Evolutionary conservation across 176 grass and related monocot genomes (phyloP), one percentile per base, ranked within the genome.

Genomic region (Aegilops sharonensis): DNA sequence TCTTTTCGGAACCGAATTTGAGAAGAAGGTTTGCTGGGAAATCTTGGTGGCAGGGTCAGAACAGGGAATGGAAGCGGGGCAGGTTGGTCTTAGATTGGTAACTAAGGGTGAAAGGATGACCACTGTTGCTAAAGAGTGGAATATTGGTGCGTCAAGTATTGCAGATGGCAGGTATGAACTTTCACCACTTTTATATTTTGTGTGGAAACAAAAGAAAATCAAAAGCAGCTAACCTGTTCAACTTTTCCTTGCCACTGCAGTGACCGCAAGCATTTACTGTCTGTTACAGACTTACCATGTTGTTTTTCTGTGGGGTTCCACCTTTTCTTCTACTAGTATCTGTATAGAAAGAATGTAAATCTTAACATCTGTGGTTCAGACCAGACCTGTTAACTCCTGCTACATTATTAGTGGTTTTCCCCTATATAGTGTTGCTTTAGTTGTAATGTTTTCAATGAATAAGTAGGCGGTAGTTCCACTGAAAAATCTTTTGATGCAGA

Each of bases 31-130:
- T 72, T 99, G 97, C 60, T 99, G 97, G 97, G 97, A 96, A 89
- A 96, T 99, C 73, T 85, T 99, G 50, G 87, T 99, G 57, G 97
- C 97, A 36, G 97, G 97, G 81, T 95, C 92, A 35, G 97, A 99
- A 81, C 97, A 99, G 86, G 97, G 97, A 68, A 96, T 99, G 86
- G 97, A 99, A 85, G 97, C 97, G 77, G 97, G 97, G 25, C 94
- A 96, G 78, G 92, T 99, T 94, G 97, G 97, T 39, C 89, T 99
- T 78, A 85, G 97, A 31, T 87, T 99, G 37, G 94, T 99, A 36
- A 96, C 85, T 34, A 99, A 96, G 86, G 94, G 94, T 77, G 90
- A 94, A 83, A 92, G 92, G 83, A 83, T 94, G 75, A 99, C 97
- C 11, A 94, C 92, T 74, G 94, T 98, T 87, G 89, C 89, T 87